Evolutionary conservation across 2,329 filamentous ascomycete genomes (phyloP).

Genomic region (Cylindrodendrum hubeiense): DNA sequence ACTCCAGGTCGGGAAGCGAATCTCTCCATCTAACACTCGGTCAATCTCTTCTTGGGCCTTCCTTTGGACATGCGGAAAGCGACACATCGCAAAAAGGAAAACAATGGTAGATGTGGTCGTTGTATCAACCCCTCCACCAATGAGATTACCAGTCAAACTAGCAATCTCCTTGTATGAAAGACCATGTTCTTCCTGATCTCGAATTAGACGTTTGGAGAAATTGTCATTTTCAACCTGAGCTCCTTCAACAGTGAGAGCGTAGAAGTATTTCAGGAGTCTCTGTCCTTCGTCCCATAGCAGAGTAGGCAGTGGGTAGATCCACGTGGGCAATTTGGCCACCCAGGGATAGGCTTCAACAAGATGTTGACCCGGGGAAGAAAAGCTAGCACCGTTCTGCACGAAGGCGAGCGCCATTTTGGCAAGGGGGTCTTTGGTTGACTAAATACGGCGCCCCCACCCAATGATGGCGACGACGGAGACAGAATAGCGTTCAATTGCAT

Average conservation of each 20-base stretch:
- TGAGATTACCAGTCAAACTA: conserved; percentile 22
- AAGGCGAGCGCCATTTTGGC: conserved; percentile 18
- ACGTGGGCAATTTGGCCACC: conserved; percentile 2
- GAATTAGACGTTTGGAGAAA: conserved; percentile 14
- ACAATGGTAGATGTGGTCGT: conserved; percentile 10
- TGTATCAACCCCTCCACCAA: conserved; percentile 20
- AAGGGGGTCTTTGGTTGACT: not conserved
- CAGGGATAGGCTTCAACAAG: conserved; percentile 12
- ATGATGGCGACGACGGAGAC: conserved; percentile 18
- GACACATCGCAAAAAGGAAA: conserved; percentile 19
- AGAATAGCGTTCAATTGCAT: conserved; percentile 3
- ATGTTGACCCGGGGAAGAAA: conserved; percentile 13
- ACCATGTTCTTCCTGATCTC: conserved; percentile 15
- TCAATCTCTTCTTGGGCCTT: not conserved
- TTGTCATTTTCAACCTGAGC: conserved; percentile 8
- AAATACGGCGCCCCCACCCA: conserved; percentile 16
- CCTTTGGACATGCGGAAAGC: conserved; percentile 9
- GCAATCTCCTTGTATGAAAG: conserved; percentile 16
- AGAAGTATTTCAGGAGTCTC: conserved; percentile 17
- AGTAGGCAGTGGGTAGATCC: conserved; percentile 13
- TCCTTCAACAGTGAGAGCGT: conserved; percentile 14
- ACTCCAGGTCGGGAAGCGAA: not conserved
- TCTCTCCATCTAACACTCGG: not conserved
- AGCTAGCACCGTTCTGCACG: conserved; percentile 14
- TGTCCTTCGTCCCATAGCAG: conserved; percentile 8